These are phyloP conservation scores for Malus sieversii DNA, from an alignment of 306 rosid genomes.

Conservation along the genomic window DNA sequence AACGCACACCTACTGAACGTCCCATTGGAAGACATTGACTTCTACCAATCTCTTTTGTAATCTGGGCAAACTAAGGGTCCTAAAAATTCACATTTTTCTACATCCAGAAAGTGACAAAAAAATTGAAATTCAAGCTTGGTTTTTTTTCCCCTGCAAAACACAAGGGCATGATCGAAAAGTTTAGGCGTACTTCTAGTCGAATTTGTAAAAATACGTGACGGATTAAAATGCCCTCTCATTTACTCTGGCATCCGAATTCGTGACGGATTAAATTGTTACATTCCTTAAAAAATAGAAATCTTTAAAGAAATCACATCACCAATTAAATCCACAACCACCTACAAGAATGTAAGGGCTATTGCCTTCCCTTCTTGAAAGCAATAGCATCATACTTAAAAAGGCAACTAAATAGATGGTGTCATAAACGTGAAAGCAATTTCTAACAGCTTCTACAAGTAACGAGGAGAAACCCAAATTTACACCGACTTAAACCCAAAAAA, in stretches of 20 bases:
- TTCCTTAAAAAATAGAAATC: not conserved
- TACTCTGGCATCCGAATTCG: not conserved
- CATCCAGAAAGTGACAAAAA: not conserved
- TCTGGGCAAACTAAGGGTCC: not conserved
- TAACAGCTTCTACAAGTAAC: not conserved
- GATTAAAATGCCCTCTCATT: not conserved
- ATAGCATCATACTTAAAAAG: not conserved
- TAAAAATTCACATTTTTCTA: not conserved
- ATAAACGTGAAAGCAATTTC: not conserved
- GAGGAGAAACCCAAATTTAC: not conserved
- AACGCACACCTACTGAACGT: not conserved
- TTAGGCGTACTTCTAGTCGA: too few species aligned
- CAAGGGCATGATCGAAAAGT: not conserved
- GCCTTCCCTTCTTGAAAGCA: not conserved
- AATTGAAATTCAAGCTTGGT: not conserved
- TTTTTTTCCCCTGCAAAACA: not conserved
- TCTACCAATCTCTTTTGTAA: not conserved
- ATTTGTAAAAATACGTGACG: too few species aligned
- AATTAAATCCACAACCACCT: slow-evolving; percentile 3
- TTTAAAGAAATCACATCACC: not conserved
- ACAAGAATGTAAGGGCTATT: not conserved
- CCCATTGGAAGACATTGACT: not conserved
- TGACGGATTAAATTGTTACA: not conserved
- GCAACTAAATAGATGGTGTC: not conserved
- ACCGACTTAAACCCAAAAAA: too few species aligned